phyloP scores from a whole-genome alignment of 345 rosid species.

The Lepidium didymum region DNA sequence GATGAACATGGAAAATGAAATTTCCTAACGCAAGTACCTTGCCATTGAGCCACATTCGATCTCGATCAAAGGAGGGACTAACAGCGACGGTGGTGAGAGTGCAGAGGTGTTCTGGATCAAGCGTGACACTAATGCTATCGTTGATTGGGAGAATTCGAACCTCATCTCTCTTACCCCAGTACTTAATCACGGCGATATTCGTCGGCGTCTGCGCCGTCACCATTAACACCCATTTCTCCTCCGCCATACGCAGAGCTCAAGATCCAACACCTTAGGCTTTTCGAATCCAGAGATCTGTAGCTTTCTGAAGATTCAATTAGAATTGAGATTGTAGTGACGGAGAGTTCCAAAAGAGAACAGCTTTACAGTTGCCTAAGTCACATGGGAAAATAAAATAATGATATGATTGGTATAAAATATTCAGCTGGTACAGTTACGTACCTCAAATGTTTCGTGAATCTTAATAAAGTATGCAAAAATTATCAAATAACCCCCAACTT shows the following conservation, averaged over 20 bases:
- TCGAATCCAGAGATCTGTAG: background rate
- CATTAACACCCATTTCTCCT: conserved; percentile 59
- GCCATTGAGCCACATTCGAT: conserved; percentile 98
- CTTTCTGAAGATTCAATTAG: background rate
- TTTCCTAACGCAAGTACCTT: conserved; percentile 36
- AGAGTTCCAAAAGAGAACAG: conserved; percentile 9
- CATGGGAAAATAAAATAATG: background rate
- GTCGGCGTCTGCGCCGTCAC: conserved; percentile 89
- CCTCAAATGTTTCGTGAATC: background rate
- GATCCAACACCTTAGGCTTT: background rate
- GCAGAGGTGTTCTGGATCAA: conserved; percentile 82
- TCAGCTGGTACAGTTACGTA: background rate
- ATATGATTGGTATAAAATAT: background rate
- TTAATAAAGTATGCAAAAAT: background rate
- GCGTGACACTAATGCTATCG: conserved; percentile 84
- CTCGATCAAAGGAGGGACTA: conserved; percentile 71
- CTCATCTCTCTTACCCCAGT: conserved; percentile 93
- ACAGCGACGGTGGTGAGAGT: conserved; percentile 93
- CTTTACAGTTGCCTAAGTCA: background rate
- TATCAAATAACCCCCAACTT: background rate
- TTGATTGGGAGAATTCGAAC: conserved; percentile 75
- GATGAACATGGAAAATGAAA: background rate
- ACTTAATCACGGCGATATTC: conserved; percentile 91
- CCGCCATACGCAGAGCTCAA: conserved; percentile 35
- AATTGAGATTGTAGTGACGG: conserved; percentile 4